Evolutionary conservation across 306 rosid genomes (phyloP).

Genomic region (Sechiopsis laciniata): DNA sequence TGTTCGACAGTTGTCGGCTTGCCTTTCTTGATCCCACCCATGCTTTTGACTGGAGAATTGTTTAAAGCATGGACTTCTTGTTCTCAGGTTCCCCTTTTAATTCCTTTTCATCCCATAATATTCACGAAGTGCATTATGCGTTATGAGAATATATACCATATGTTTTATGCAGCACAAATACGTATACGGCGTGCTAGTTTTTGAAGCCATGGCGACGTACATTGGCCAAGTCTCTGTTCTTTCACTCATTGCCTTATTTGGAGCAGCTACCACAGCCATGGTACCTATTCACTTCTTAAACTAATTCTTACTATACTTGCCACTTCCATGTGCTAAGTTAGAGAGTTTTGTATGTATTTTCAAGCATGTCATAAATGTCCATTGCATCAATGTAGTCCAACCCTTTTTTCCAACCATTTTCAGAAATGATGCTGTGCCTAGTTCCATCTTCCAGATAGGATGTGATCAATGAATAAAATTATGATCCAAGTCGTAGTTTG

Average conservation of each 20-base stretch:
- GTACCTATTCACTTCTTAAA: constrained; percentile 31
- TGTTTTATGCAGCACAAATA: constrained; percentile 69
- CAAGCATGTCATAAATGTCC: too few species aligned
- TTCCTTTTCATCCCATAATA: too few species aligned
- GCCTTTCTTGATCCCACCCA: constrained; percentile 92
- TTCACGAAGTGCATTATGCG: too few species aligned
- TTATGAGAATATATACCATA: too few species aligned
- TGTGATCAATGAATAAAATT: neutral
- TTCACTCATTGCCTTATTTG: constrained; percentile 84
- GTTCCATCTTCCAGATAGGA: too few species aligned
- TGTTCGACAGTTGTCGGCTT: constrained; percentile 91
- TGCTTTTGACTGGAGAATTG: constrained; percentile 88
- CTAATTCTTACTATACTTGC: neutral
- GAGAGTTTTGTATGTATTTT: neutral
- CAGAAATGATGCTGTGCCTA: neutral
- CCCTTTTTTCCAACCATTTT: constrained; percentile 1
- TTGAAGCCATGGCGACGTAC: constrained; percentile 92
- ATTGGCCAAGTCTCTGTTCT: constrained; percentile 92
- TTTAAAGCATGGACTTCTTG: constrained; percentile 92
- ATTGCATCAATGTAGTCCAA: too few species aligned
- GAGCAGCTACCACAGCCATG: constrained; percentile 97
- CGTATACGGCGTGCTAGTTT: constrained; percentile 79
- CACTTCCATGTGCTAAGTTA: constrained; percentile 10
- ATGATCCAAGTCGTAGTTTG: neutral
- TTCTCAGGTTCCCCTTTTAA: constrained; percentile 32